phyloP scores from a whole-genome alignment of 1,284 basidiomycete genomes.

The Cerioporus squamosus region DNA sequence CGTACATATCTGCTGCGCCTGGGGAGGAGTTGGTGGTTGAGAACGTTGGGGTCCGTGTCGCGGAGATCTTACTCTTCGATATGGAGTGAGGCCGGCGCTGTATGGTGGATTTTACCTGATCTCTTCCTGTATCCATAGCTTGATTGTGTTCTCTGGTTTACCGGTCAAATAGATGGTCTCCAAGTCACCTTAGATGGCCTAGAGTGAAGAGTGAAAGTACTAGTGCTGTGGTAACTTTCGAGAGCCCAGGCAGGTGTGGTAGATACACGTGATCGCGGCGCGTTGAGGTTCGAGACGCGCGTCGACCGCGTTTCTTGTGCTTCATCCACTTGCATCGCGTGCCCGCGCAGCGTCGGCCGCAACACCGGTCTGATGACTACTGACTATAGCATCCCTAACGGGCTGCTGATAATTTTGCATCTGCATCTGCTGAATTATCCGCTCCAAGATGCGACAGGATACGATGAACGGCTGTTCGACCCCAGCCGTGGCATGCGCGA shows the following conservation, averaged over 20 bases:
- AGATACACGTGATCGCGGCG: conserved; percentile 2
- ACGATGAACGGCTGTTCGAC: conserved; percentile 52
- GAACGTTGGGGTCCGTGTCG: conserved; percentile 62
- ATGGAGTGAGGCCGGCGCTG: conserved; percentile 46
- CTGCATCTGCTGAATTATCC: conserved; percentile 54
- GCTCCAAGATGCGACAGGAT: conserved; percentile 45
- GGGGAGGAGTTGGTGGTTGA: conserved; percentile 54
- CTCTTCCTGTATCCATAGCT: too few species aligned
- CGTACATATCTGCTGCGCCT: conserved; percentile 57
- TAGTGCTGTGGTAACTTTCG: too few species aligned
- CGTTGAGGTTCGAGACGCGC: background rate
- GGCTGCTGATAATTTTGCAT: conserved; percentile 51
- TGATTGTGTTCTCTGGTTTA: too few species aligned
- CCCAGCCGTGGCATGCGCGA: conserved; percentile 50
- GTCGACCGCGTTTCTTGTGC: conserved; percentile 4
- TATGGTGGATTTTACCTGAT: too few species aligned
- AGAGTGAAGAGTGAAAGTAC: too few species aligned
- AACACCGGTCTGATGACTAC: background rate
- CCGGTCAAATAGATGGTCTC: too few species aligned
- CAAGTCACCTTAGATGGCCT: too few species aligned
- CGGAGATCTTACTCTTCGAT: conserved; percentile 79
- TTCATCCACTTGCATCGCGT: background rate
- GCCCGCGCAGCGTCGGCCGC: background rate
- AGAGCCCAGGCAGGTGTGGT: too few species aligned
- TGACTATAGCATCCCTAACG: conserved; percentile 18